phyloP scores from a whole-genome alignment of 2,329 filamentous ascomycete species.

The Ceratocystis huliohia region DNA sequence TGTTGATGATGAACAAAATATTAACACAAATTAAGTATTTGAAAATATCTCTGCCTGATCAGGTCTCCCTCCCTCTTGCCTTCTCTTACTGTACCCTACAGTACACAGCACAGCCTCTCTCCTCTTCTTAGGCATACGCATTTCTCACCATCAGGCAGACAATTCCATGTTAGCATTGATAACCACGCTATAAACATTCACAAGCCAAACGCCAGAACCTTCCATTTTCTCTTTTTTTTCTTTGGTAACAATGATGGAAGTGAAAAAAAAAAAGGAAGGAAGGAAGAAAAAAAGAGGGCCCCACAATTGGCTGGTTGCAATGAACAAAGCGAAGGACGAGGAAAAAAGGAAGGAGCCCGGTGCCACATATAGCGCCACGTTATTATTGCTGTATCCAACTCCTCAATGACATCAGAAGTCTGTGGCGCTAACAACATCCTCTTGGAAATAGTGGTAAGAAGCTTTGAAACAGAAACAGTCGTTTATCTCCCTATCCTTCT shows the following conservation, averaged over 20 bases:
- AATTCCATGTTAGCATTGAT: neutral
- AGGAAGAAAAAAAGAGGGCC: neutral
- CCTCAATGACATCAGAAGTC: neutral
- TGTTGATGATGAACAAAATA: neutral
- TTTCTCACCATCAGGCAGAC: neutral
- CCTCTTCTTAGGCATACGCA: too few relatives aligned
- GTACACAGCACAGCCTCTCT: too few relatives aligned
- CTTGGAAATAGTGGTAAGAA: neutral
- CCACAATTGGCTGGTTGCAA: neutral
- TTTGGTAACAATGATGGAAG: neutral
- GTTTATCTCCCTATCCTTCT: too few relatives aligned
- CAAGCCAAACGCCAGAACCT: neutral
- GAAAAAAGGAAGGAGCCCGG: neutral
- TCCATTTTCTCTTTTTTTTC: neutral
- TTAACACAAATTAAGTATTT: neutral
- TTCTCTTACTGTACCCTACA: too few relatives aligned
- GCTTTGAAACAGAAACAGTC: too few relatives aligned
- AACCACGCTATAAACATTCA: neutral
- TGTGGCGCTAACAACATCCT: neutral
- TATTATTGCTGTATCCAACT: neutral
- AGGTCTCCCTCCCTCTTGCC: neutral
- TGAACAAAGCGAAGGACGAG: neutral
- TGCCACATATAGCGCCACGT: too few relatives aligned
- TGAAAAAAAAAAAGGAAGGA: conserved; percentile 5
- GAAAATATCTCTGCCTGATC: neutral